phyloP scores from a whole-genome alignment of 1,139 yeast species.

The Taiozyma sp. region DNA sequence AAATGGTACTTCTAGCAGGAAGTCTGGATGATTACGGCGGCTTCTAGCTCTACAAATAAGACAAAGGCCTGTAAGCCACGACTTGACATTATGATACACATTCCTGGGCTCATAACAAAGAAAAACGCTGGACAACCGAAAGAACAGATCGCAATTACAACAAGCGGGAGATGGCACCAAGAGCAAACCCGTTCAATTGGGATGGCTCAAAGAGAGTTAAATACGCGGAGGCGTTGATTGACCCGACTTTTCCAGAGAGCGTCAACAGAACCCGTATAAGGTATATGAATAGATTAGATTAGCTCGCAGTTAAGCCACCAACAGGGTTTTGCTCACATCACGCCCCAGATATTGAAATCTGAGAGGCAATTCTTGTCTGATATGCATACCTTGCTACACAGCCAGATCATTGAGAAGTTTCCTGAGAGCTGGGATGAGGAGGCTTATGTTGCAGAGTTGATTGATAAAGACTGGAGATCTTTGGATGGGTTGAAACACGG shows the following conservation, averaged over 20 bases:
- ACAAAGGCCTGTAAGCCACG: no score
- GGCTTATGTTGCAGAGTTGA: not conserved
- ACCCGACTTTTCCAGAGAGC: not conserved
- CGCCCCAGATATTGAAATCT: not conserved
- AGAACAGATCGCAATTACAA: no score
- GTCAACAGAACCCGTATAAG: not conserved
- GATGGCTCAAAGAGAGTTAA: not conserved
- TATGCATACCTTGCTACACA: not conserved
- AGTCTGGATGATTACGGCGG: no score
- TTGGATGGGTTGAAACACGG: not conserved
- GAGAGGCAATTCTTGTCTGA: not conserved
- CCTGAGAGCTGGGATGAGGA: not conserved
- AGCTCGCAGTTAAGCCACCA: not conserved
- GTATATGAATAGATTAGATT: not conserved
- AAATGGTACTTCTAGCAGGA: no score
- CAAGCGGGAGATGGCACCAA: not conserved
- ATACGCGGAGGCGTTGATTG: not conserved
- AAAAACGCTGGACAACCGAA: no score
- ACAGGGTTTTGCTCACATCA: not conserved
- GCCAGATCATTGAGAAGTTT: not conserved
- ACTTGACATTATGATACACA: no score
- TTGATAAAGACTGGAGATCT: not conserved
- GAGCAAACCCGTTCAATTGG: not conserved
- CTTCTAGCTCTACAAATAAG: no score
- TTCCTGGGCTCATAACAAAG: no score